A percentile compares a stretch with the other conserved stretches of the same genome.
Evolutionary conservation across 805 yeast species (phyloP).

Genomic region (Candida easanensis): DNA sequence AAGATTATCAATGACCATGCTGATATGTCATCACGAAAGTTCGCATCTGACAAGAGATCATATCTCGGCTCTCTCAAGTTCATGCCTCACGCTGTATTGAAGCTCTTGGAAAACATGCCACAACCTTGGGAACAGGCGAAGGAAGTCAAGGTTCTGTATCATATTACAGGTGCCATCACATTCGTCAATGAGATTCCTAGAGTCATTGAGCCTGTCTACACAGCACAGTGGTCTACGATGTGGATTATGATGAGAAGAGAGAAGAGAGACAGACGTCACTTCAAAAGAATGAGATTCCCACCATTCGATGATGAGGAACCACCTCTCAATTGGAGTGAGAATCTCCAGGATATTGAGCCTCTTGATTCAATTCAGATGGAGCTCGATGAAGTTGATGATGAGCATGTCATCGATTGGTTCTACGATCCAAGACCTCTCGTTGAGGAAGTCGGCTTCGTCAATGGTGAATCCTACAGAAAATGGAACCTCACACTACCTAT

Average conservation of each 20-base stretch:
- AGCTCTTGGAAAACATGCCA: constrained; percentile 92
- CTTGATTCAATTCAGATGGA: constrained; percentile 68
- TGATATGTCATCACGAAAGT: constrained; percentile 75
- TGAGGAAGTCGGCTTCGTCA: constrained; percentile 53
- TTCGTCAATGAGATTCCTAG: constrained; percentile 91
- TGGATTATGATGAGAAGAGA: constrained; percentile 95
- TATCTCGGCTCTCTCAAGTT: constrained; percentile 89
- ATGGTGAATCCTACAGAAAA: constrained; percentile 72
- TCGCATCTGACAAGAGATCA: constrained; percentile 80
- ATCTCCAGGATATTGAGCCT: constrained; percentile 68
- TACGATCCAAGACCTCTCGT: constrained; percentile 73
- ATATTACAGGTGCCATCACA: constrained; percentile 89
- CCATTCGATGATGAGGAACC: constrained; percentile 98
- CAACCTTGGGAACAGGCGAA: constrained; percentile 95
- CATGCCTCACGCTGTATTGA: constrained; percentile 92
- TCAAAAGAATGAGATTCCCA: constrained; percentile 90
- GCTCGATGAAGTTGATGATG: constrained; percentile 62
- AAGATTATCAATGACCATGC: constrained; percentile 81
- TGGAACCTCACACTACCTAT: constrained; percentile 66
- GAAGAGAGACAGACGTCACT: constrained; percentile 84
- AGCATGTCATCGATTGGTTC: constrained; percentile 67
- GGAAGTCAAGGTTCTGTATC: constrained; percentile 87
- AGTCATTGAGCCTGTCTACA: constrained; percentile 87
- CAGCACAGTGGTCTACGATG: constrained; percentile 92
- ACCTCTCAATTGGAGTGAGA: constrained; percentile 79